Conservation (phyloP, 345 rosid species). For the Camelina hispida region DNA sequence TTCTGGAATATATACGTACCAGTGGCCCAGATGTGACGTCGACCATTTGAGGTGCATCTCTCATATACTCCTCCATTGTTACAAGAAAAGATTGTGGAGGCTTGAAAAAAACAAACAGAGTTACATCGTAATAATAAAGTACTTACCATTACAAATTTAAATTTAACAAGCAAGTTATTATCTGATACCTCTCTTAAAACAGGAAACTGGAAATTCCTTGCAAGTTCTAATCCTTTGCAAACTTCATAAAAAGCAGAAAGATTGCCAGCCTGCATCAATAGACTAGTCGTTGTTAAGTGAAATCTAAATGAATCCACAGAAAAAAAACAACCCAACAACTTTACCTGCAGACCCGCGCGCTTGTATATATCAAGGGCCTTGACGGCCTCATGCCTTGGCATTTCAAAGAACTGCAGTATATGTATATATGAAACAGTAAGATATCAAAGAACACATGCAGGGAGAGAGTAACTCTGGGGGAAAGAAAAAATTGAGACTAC, state of each 20-base stretch:
- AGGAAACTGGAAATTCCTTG: conserved; percentile 92
- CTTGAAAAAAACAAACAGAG: conserved; percentile 47
- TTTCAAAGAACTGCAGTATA: conserved; percentile 62
- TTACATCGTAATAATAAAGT: not conserved
- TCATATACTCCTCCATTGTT: conserved; percentile 48
- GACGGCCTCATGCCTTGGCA: conserved; percentile 78
- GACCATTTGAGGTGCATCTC: conserved; percentile 46
- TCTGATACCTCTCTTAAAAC: conserved; percentile 71
- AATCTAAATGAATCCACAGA: conserved; percentile 8
- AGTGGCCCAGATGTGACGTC: conserved; percentile 56
- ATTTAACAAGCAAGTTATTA: conserved; percentile 18
- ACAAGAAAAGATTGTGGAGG: conserved; percentile 79
- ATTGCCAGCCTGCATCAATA: conserved; percentile 62
- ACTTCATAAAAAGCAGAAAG: conserved; percentile 84
- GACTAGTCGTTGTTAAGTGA: conserved; percentile 1
- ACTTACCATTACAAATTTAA: not conserved
- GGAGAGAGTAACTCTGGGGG: conserved; percentile 30
- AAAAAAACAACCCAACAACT: conserved; percentile 6
- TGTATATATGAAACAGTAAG: conserved; percentile 25
- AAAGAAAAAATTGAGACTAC: conserved; percentile 41
- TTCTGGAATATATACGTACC: conserved; percentile 54
- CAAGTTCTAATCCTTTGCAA: conserved; percentile 88
- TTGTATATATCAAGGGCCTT: conserved; percentile 70
- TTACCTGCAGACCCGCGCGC: conserved; percentile 83
- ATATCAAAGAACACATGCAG: conserved; percentile 8